These are phyloP conservation scores for Tricholoma flavovirens DNA, from an alignment of 768 basidiomycete genomes.

Conservation along the genomic window DNA sequence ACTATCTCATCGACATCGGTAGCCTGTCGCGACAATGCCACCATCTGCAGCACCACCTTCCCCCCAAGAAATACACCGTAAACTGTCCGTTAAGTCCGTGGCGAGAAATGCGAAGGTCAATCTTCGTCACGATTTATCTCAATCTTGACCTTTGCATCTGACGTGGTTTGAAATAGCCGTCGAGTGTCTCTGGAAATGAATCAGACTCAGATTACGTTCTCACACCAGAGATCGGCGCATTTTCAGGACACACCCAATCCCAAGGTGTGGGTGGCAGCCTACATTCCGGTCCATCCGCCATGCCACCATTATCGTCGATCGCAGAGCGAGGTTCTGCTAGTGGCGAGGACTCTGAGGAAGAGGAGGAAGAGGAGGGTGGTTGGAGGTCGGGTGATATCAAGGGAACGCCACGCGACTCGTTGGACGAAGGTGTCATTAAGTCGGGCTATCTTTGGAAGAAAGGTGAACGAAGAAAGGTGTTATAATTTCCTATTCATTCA, in stretches of 20 bases:
- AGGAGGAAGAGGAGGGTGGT: slow-evolving; percentile 59
- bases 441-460: slow-evolving; percentile 97
- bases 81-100: slow-evolving; percentile 71
- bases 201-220: slow-evolving; percentile 80
- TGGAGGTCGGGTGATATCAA: slow-evolving; percentile 52
- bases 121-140: slow-evolving; percentile 7
- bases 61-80: slow-evolving; percentile 80
- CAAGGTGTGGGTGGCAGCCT: slow-evolving; percentile 16
- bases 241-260: slow-evolving; percentile 28
- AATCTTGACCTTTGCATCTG: slow-evolving; percentile 4
- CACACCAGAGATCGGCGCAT: slow-evolving; percentile 44
- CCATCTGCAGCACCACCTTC: slow-evolving; percentile 62
- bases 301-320: slow-evolving; percentile 66
- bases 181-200: slow-evolving; percentile 50
- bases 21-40: slow-evolving; percentile 24
- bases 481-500: slow-evolving; percentile 17
- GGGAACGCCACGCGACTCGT: slow-evolving; percentile 39
- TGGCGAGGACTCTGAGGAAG: slow-evolving; percentile 78
- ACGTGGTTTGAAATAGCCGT: slow-evolving; percentile 14
- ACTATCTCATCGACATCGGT: too few species aligned
- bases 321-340: slow-evolving; percentile 67
- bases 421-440: slow-evolving; percentile 73
- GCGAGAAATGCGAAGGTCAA: slow-evolving; percentile 47
- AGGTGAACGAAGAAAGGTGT: slow-evolving; percentile 92
- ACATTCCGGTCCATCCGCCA: slow-evolving; percentile 28